A percentile compares a stretch with the other conserved stretches of the same genome.
Evolutionary conservation across 2,329 filamentous ascomycete genomes (phyloP).

Genomic region (Phialophora verrucosa): DNA sequence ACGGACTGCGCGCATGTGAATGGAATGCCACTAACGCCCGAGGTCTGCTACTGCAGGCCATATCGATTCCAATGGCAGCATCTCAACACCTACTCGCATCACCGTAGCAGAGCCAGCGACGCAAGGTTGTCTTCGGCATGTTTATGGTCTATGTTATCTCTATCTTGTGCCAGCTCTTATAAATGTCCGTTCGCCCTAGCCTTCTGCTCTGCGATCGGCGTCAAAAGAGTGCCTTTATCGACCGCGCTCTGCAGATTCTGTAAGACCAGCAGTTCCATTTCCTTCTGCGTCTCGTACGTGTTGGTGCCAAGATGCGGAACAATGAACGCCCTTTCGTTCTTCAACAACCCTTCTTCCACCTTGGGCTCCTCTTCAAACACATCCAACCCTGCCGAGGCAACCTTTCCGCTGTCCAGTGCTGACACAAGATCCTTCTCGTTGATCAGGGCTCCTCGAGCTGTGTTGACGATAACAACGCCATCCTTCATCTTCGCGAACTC

Average conservation of each 20-base stretch:
- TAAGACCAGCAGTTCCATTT: conserved; percentile 66
- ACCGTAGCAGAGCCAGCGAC: neutral
- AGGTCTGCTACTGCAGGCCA: neutral
- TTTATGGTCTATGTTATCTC: neutral
- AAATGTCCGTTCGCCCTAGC: conserved; percentile 34
- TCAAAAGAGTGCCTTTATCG: conserved; percentile 63
- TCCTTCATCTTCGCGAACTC: conserved; percentile 55
- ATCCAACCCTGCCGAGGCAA: conserved; percentile 53
- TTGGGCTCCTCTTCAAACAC: conserved; percentile 56
- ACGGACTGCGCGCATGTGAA: conserved; percentile 1
- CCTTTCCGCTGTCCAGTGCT: conserved; percentile 53
- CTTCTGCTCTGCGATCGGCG: conserved; percentile 67
- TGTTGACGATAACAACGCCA: conserved; percentile 53
- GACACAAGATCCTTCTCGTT: conserved; percentile 55
- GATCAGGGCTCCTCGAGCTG: conserved; percentile 52
- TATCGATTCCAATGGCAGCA: neutral
- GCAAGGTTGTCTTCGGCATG: too few relatives aligned
- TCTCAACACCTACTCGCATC: neutral
- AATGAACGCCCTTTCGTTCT: conserved; percentile 56
- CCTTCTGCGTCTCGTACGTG: conserved; percentile 65
- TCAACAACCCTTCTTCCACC: conserved; percentile 55
- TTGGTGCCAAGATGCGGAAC: conserved; percentile 66
- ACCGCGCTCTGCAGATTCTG: conserved; percentile 63
- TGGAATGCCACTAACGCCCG: neutral
- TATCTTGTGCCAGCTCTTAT: conserved; percentile 2